Base-by-base conservation (phyloP, 768 basidiomycete genomes). In the Scleroderma citrinum region DNA sequence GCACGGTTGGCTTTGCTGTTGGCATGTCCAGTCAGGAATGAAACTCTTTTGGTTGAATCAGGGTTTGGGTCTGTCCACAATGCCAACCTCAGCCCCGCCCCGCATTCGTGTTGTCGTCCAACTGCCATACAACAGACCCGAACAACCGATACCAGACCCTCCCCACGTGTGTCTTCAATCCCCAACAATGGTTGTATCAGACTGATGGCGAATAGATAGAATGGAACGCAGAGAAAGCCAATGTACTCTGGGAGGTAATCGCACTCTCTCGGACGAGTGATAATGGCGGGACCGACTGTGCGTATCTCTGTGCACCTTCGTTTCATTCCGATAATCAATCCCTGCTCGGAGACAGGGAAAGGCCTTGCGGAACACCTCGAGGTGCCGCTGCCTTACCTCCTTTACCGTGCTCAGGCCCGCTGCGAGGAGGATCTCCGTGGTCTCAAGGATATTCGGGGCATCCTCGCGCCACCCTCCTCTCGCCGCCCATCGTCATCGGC, bases 401-500 rank as follows among this genome's bases (percentile, higher is more conserved):
- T 92, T 10, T 90, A 90, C 59, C 79, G 90, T 19, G 87, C 87
- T 13, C 86, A 90, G 62, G 83, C 82, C 12, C 76, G 90, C 53
- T 92, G 87, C 48, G 88, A 92, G 62, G 85, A 92, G 65, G 90
- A 90, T 60, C 78, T 92, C 26, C 80, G 85, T 34, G 85, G 86
- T 1, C 62, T 92, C 42, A 83, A 87, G 58, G 84, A 83, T 54
- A 81, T 86, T 31, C 77, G 76, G 37, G 83, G 81, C 23, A 76
- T 77, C 31, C 68, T 80, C n/a, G 44, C 55, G 26, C 26, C 26
- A 8, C 48, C 58, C 31, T 52, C 50, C 7, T 44, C 52, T 7
- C 48, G 32, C 14, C 35, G 42, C 5, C 63, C 61, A 5, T 44
- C 55, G 31, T 50, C 51, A 1, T 48, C 58, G 2, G 39, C 47